phyloP scores from a whole-genome alignment of 2,329 filamentous ascomycete genomes.

The Dactylellina haptotyla region DNA sequence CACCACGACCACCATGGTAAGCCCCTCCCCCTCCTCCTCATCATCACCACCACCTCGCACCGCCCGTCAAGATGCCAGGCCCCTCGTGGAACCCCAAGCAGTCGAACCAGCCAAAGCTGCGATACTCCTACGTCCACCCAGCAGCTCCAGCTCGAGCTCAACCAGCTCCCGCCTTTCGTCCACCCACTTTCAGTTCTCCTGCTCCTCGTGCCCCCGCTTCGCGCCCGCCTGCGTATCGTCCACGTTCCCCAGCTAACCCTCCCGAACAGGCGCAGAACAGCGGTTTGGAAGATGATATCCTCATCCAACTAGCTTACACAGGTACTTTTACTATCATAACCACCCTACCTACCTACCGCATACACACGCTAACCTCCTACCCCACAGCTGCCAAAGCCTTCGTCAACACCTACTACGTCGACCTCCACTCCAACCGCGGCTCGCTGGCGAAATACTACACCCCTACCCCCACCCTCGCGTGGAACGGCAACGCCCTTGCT shows the following conservation, averaged over 20 bases:
- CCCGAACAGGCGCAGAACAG: constrained; percentile 7
- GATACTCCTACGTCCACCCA: background rate
- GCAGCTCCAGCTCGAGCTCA: too few relatives aligned
- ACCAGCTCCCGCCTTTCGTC: too few relatives aligned
- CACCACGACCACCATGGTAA: too few relatives aligned
- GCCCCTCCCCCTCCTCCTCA: too few relatives aligned
- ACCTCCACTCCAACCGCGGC: constrained; percentile 71
- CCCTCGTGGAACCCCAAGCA: too few relatives aligned
- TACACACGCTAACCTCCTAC: background rate
- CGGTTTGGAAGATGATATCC: constrained; percentile 32
- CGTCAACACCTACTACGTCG: constrained; percentile 77
- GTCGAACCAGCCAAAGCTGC: background rate
- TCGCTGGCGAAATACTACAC: constrained; percentile 76
- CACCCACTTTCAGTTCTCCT: too few relatives aligned
- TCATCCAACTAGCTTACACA: constrained; percentile 33
- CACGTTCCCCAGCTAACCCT: constrained; percentile 18
- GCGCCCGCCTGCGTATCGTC: too few relatives aligned
- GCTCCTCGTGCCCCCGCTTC: too few relatives aligned
- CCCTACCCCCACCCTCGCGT: constrained; percentile 74
- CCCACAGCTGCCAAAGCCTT: constrained; percentile 75
- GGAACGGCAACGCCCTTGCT: constrained; percentile 77
- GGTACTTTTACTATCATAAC: constrained; percentile 18
- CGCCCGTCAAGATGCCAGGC: background rate
- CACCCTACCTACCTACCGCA: background rate
- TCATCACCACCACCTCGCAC: background rate